Conservation (phyloP, 2,329 filamentous ascomycete genomes). For the Pochonia chlamydosporia region DNA sequence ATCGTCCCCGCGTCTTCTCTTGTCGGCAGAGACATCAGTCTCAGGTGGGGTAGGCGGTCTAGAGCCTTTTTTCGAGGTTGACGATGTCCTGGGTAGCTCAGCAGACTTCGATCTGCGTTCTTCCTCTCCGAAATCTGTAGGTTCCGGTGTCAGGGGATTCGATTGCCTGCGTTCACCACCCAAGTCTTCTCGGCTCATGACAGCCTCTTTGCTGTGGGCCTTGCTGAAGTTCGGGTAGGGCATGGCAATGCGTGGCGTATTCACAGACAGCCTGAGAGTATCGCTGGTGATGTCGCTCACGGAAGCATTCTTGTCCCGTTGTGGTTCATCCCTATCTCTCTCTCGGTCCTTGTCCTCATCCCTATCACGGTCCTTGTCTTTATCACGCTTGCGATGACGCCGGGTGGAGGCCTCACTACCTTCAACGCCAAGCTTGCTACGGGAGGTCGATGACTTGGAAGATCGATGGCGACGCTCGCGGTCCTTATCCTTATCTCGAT, state of each 20-base stretch:
- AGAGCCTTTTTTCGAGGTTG: slow-evolving; percentile 33
- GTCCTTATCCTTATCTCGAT: slow-evolving; percentile 18
- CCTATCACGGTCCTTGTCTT: slow-evolving; percentile 22
- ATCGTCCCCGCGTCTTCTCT: slow-evolving; percentile 31
- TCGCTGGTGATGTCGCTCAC: slow-evolving; percentile 47
- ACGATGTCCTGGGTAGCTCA: slow-evolving; percentile 33
- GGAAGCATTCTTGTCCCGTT: slow-evolving; percentile 24
- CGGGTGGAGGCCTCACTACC: slow-evolving; percentile 33
- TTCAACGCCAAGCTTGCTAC: slow-evolving; percentile 32
- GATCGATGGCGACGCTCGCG: slow-evolving; percentile 32
- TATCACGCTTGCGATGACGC: slow-evolving; percentile 26
- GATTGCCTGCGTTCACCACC: slow-evolving; percentile 19
- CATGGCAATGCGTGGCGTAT: slow-evolving; percentile 44
- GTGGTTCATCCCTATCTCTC: slow-evolving; percentile 23
- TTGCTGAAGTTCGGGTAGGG: slow-evolving; percentile 85
- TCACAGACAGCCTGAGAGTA: slow-evolving; percentile 30
- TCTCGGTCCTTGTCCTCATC: slow-evolving; percentile 30
- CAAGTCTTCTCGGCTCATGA: slow-evolving; percentile 56
- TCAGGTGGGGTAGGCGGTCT: slow-evolving; percentile 60
- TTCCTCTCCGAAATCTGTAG: slow-evolving; percentile 56
- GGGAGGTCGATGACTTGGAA: slow-evolving; percentile 34
- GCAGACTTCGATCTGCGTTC: slow-evolving; percentile 40
- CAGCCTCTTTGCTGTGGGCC: slow-evolving; percentile 82
- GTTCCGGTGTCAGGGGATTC: slow-evolving; percentile 60
- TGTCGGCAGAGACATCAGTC: slow-evolving; percentile 50